Evolutionary conservation across 257 asterid species (phyloP).

Genomic region (Solanum rostratum): DNA sequence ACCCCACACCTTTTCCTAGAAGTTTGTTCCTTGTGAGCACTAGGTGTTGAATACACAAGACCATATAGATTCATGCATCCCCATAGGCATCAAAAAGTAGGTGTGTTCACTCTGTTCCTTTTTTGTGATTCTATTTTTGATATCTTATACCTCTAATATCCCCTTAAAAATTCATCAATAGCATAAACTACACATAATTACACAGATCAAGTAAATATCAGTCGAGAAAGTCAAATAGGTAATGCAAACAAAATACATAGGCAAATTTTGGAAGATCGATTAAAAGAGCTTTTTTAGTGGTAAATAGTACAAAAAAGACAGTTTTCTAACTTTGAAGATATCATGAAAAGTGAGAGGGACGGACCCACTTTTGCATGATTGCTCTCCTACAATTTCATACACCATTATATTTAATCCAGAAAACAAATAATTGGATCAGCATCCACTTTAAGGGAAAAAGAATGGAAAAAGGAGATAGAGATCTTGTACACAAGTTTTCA

Average conservation of each 20-base stretch:
- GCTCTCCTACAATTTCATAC: background rate
- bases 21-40: background rate
- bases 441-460: background rate
- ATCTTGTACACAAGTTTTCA: background rate
- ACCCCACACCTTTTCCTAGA: background rate
- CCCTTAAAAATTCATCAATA: background rate
- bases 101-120: background rate
- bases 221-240: background rate
- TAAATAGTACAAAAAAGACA: background rate
- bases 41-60: background rate
- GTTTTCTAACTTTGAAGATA: background rate
- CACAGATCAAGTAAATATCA: background rate
- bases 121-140: background rate
- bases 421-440: background rate
- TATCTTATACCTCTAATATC: background rate
- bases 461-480: background rate
- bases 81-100: background rate
- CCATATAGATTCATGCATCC: background rate
- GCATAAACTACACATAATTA: background rate
- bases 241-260: background rate
- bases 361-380: background rate
- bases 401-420: background rate
- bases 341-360: background rate
- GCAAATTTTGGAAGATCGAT: background rate
- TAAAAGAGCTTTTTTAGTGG: background rate